Base-by-base conservation (phyloP, 2,329 filamentous ascomycete species). In the Phyllosticta citriasiana region DNA sequence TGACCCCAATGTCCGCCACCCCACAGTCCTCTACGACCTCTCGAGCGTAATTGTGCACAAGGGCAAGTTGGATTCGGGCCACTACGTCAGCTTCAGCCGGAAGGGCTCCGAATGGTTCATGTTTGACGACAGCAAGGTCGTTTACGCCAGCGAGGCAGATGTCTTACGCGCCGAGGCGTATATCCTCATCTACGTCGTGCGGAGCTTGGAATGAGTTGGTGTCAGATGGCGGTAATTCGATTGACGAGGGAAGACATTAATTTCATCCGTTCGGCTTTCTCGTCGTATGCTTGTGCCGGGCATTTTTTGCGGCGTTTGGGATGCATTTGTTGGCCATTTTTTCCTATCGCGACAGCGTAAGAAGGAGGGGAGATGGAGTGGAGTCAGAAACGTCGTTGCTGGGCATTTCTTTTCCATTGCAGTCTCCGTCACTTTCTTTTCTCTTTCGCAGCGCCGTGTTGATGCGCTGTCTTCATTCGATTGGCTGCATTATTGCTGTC, bases 61-160 rank as follows among this genome's bases (percentile, higher is more conserved):
- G 63, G 93, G 93, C 57, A 91, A 93, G 73, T 88, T 97, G 62
- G 91, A 97, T 68, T 91, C 90, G 1, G 93, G 92, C 16, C 91
- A 97, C 71, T 97, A 96, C 70, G 86, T 92, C 61, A 89, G 88
- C n/a, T 97, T 95, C 72, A 91, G 89, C 63, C 80, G 90, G 55
- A 88, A 93, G 63, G 88, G 87, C 4, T 88, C 89, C 60, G 71
- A 96, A 82, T 97, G 93, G 93, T 96, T 96, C 73, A 85, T 89
- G 60, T 97, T 97, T 75, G 95, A 97, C 70, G 93, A 97, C 71
- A 92, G 94, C 72, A 91, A 91, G 72, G 93, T 97, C 25, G 89
- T 92, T 64, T 71, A 92, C 61, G 93, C 90, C 2, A 85, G 84
- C 55, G 88, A 94, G 70, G 88, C 88, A 4, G 90, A 97, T 63